Conservation (phyloP, 345 rosid genomes). For the Abelmoschus esculentus region DNA sequence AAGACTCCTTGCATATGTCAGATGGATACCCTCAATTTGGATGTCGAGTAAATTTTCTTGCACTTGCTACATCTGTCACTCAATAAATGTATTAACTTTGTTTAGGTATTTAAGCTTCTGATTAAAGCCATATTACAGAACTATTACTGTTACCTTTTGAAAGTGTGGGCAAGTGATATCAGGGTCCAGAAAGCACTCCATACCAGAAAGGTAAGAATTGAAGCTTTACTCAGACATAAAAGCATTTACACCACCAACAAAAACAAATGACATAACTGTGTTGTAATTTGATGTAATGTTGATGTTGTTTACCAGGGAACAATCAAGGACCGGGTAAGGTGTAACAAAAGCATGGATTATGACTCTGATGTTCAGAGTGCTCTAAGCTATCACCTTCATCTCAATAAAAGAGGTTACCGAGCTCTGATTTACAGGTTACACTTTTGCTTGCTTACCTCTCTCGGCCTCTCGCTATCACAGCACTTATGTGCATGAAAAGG, state of each 20-base stretch:
- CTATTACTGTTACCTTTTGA: conserved; percentile 17
- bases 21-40: conserved; percentile 12
- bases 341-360: conserved; percentile 24
- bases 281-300: not conserved
- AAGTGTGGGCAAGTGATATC: conserved; percentile 23
- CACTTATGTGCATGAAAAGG: not conserved
- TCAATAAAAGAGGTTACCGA: conserved; percentile 17
- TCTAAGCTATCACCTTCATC: conserved; percentile 12
- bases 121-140: conserved; percentile 12
- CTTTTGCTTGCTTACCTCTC: not conserved
- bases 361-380: conserved; percentile 4
- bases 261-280: not conserved
- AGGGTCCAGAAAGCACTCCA: conserved; percentile 16
- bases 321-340: conserved; percentile 21
- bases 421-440: conserved; percentile 28
- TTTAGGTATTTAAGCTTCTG: not conserved
- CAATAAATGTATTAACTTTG: not conserved
- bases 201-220: not conserved
- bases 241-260: not conserved
- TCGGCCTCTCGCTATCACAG: no score
- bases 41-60: conserved; percentile 22
- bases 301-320: conserved; percentile 14
- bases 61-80: not conserved
- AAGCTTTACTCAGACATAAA: not conserved
- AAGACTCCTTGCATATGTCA: not conserved